A percentile compares a stretch with the other conserved stretches of the same genome.
Conservation (phyloP, 441 rosid genomes). For the Isatis lusitanica region DNA sequence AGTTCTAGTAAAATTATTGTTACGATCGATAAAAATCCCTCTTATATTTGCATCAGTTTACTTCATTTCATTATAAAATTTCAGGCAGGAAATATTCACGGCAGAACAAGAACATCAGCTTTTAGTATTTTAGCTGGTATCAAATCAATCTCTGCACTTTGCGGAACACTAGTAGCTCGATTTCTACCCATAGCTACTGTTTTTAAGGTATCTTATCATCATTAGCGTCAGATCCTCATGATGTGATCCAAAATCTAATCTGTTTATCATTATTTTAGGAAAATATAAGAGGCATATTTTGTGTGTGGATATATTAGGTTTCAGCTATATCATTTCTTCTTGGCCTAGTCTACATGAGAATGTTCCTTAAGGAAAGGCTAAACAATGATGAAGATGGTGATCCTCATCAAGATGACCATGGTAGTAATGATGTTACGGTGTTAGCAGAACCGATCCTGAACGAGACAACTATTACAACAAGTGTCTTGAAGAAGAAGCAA, state of each 20-base stretch:
- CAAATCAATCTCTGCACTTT: conserved; percentile 49
- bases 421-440: background rate
- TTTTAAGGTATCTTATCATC: conserved; percentile 53
- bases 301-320: too few relatives aligned
- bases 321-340: conserved; percentile 55
- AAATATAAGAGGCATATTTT: background rate
- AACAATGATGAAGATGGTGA: conserved; percentile 16
- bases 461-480: conserved; percentile 25
- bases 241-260: background rate
- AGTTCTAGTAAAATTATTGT: background rate
- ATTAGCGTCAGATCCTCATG: background rate
- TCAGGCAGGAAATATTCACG: conserved; percentile 69
- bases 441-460: conserved; percentile 56
- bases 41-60: background rate
- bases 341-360: conserved; percentile 74
- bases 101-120: conserved; percentile 52
- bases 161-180: conserved; percentile 68
- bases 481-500: conserved; percentile 31
- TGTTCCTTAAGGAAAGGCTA: conserved; percentile 61
- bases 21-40: background rate
- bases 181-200: conserved; percentile 54
- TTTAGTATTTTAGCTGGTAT: conserved; percentile 73
- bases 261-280: background rate
- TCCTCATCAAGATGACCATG: conserved; percentile 11
- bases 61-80: background rate